Evolutionary conservation across 257 asterid species (phyloP).

Genomic region (Nyctanthes arbortristis): DNA sequence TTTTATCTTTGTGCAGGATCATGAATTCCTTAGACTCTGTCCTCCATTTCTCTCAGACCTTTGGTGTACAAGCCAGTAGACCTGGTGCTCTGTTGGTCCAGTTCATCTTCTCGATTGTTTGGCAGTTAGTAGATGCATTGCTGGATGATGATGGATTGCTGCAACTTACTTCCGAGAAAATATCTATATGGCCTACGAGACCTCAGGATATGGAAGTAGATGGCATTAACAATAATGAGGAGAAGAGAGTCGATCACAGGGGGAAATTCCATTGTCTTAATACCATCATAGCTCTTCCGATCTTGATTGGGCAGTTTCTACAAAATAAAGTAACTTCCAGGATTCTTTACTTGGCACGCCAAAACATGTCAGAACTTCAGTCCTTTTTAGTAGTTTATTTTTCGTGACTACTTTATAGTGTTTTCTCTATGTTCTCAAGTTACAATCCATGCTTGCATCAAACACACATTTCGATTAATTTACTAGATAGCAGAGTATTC

Average conservation of each 20-base stretch:
- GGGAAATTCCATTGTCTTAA: conserved; percentile 58
- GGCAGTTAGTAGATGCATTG: conserved; percentile 83
- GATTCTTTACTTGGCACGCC: conserved; percentile 92
- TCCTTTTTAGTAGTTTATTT: conserved; percentile 30
- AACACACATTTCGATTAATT: not conserved
- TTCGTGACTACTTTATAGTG: conserved; percentile 4
- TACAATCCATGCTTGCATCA: not conserved
- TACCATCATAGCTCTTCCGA: conserved; percentile 56
- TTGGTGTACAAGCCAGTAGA: conserved; percentile 52
- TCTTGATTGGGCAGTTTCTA: conserved; percentile 68
- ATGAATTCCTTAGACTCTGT: conserved; percentile 49
- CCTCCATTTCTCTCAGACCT: conserved; percentile 54
- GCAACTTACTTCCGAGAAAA: conserved; percentile 56
- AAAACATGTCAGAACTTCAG: conserved; percentile 80
- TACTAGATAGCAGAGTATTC: not conserved
- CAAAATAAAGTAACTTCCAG: conserved; percentile 75
- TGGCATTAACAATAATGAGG: conserved; percentile 36
- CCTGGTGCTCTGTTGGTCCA: conserved; percentile 65
- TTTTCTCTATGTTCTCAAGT: not conserved
- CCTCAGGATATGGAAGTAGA: conserved; percentile 76
- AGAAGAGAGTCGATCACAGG: conserved; percentile 47
- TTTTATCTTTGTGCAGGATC: conserved; percentile 55
- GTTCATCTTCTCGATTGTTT: conserved; percentile 61
- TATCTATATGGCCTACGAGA: conserved; percentile 65
- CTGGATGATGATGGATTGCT: conserved; percentile 89